Evolutionary conservation across 805 yeast species (phyloP).

Genomic region (Ogataea pignaliae): DNA sequence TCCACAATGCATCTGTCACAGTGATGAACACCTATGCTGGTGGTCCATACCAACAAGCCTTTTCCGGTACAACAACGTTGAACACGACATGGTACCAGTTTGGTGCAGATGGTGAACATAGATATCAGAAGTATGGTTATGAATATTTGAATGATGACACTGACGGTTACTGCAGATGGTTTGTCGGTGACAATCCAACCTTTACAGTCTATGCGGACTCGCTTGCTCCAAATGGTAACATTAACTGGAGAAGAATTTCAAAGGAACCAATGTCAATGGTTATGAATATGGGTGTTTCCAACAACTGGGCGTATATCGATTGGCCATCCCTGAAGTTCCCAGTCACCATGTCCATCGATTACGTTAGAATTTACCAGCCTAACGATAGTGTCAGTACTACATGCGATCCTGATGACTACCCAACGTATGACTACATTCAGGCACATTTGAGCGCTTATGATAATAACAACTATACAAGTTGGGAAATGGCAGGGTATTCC

Average conservation of each 20-base stretch:
- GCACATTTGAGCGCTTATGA: conserved; percentile 64
- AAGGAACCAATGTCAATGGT: conserved; percentile 92
- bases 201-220: conserved; percentile 70
- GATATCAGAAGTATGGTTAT: conserved; percentile 70
- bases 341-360: conserved; percentile 68
- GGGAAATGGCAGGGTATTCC: conserved; percentile 72
- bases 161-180: conserved; percentile 80
- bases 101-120: conserved; percentile 43
- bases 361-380: conserved; percentile 92
- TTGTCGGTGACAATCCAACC: conserved; percentile 76
- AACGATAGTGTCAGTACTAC: conserved; percentile 52
- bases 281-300: conserved; percentile 85
- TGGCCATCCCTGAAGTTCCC: conserved; percentile 85
- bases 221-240: conserved; percentile 85
- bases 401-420: conserved; percentile 84
- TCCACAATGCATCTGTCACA: conserved; percentile 65
- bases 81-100: conserved; percentile 79
- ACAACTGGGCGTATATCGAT: conserved; percentile 90
- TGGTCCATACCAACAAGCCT: conserved; percentile 91
- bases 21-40: conserved; percentile 86
- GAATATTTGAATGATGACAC: conserved; percentile 72
- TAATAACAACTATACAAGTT: conserved; percentile 64
- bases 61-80: conserved; percentile 75
- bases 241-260: conserved; percentile 75
- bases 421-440: conserved; percentile 80